Conservation (phyloP, 1,139 yeast species). For the Suhomyces taliae region DNA sequence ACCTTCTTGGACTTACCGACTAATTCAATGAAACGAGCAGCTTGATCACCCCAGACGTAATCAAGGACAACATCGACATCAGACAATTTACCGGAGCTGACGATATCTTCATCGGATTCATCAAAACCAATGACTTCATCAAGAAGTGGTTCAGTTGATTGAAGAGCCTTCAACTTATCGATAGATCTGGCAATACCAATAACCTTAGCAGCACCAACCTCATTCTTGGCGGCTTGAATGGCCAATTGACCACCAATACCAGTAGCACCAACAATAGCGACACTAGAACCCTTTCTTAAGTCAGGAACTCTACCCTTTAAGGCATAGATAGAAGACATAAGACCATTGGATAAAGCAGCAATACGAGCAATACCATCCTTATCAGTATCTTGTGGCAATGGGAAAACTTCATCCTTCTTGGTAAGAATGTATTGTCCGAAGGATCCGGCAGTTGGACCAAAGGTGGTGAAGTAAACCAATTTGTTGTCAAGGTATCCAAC, state of each 20-base stretch:
- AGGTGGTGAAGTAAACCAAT: constrained; percentile 14
- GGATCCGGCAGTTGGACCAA: constrained; percentile 11
- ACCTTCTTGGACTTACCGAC: constrained; percentile 6
- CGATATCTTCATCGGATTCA: constrained; percentile 4
- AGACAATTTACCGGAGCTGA: constrained; percentile 2
- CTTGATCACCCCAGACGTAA: constrained; percentile 15
- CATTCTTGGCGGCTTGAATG: constrained; percentile 16
- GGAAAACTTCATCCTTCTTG: constrained; percentile 9
- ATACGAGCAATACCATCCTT: constrained; percentile 11
- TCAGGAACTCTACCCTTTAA: constrained; percentile 12
- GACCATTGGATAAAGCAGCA: constrained; percentile 16
- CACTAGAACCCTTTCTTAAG: constrained; percentile 10
- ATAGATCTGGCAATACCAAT: constrained; percentile 15
- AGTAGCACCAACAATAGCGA: constrained; percentile 20
- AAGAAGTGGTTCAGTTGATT: constrained; percentile 9
- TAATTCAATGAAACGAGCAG: constrained; percentile 8
- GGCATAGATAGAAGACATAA: constrained; percentile 14
- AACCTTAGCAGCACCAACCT: constrained; percentile 16
- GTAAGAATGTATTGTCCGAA: constrained; percentile 13
- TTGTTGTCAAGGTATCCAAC: constrained; percentile 14
- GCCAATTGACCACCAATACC: constrained; percentile 21
- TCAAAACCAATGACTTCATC: constrained; percentile 12
- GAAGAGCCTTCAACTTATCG: constrained; percentile 10
- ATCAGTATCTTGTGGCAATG: constrained; percentile 11
- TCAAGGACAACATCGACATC: constrained; percentile 16